Base-by-base conservation (phyloP, 768 basidiomycete genomes). In the Boletus pseudo-olivaceus region DNA sequence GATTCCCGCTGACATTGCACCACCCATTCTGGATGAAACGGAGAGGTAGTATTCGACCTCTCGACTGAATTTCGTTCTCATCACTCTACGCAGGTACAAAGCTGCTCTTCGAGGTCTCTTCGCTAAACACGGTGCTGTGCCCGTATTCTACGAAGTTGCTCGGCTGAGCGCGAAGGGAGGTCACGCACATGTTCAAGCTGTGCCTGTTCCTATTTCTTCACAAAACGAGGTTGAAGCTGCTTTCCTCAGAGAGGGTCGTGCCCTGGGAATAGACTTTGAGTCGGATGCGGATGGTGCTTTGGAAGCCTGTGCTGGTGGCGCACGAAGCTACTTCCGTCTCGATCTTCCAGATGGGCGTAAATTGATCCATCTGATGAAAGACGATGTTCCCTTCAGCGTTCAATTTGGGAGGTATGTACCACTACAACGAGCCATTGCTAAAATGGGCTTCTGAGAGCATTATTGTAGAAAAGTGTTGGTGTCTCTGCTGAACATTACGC, bases 151-250 rank as follows among this genome's bases (percentile, higher is more conserved):
- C 62, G 97, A 98, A 72, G 85, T 98, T 20, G 91, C 87, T 12
- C 81, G 95, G 8, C 69, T 93, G 40, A 82, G 82, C 53, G 82
- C 87, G 3, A 90, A 89, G 71, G 95, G 93, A 10, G 96, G 94
- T 0, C 97, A 99, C 65, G 94, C 93, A 14, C 96, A 98, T 71
- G 76, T 97, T 8, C 97, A 98, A 67, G 85, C 81, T 34, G 81
- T 92, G 1, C 91, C 94, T 26, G 70, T 95, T 7, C 92, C 93
- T 0, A 57, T 71, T n/a, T 76, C 76, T 39, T 68, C 90, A 37
- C 73, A 82, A 58, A 76, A 80, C 45, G 75, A 81, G 54, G 80
- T 96, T 11, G 88, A 88, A 67, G 73, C 79, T 11, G 78, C 83
- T 11, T 98, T 98, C 69, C 61, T 79, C 17, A 72, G 75, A n/a